These are phyloP conservation scores for Gastrolobium villosum DNA, from an alignment of 306 rosid species.

Conservation along the genomic window DNA sequence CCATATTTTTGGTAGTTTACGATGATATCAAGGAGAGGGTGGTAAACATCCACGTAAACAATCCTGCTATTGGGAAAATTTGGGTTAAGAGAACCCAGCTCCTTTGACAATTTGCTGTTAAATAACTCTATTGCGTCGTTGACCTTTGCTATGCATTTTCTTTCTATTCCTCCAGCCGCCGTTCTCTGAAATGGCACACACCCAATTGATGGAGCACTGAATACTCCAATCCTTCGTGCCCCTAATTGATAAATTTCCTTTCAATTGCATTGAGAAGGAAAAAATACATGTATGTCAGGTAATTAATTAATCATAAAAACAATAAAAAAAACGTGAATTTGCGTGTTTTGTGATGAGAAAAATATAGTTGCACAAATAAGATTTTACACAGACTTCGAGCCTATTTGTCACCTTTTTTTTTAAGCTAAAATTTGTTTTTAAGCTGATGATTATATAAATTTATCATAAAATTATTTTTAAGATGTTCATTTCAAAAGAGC, in stretches of 20 bases:
- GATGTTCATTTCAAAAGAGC: no score
- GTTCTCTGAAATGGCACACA: conserved; percentile 79
- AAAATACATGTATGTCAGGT: neutral
- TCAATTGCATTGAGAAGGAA: neutral
- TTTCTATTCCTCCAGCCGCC: conserved; percentile 56
- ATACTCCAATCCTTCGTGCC: conserved; percentile 65
- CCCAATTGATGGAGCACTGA: conserved; percentile 71
- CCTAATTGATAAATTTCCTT: conserved; percentile 62
- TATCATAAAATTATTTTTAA: no score
- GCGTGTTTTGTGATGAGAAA: neutral
- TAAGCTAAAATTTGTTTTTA: no score
- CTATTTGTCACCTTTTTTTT: no score
- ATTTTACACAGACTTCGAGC: no score
- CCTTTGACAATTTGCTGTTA: conserved; percentile 52
- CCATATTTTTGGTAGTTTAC: conserved; percentile 52
- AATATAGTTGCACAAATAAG: no score
- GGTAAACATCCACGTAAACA: conserved; percentile 63
- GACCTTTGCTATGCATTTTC: conserved; percentile 52
- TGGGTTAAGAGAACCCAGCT: conserved; percentile 32
- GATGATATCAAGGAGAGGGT: conserved; percentile 54
- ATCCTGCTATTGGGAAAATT: conserved; percentile 41
- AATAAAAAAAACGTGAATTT: neutral
- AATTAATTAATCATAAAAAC: neutral
- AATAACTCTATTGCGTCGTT: conserved; percentile 56
- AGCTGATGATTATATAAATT: no score